Percentiles rank a stretch among this genome's conserved stretches.
Conservation (phyloP, 805 yeast species). For the Wickerhamiella lipophila region DNA sequence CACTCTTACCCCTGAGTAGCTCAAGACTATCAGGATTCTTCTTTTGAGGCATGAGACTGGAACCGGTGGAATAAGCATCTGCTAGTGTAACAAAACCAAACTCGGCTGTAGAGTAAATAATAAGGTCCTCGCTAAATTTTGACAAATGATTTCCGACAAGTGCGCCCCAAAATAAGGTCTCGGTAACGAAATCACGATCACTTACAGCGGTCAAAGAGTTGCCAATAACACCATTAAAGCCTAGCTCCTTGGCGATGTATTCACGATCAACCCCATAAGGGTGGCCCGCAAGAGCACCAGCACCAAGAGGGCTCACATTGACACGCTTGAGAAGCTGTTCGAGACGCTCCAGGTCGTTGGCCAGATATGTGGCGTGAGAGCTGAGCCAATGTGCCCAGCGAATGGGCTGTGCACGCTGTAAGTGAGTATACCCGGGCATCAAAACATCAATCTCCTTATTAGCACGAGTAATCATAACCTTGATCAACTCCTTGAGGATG, state of each 20-base stretch:
- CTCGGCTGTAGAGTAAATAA: slow-evolving; percentile 93
- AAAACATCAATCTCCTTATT: slow-evolving; percentile 74
- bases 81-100: slow-evolving; percentile 88
- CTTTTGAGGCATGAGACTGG: slow-evolving; percentile 98
- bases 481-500: slow-evolving; percentile 47
- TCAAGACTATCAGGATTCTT: slow-evolving; percentile 96
- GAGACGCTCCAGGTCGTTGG: slow-evolving; percentile 79
- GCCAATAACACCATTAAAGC: slow-evolving; percentile 78
- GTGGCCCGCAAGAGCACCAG: slow-evolving; percentile 98
- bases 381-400: slow-evolving; percentile 98
- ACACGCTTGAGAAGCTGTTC: slow-evolving; percentile 68
- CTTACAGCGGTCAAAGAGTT: slow-evolving; percentile 94
- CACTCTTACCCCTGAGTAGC: slow-evolving; percentile 89
- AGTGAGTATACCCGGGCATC: slow-evolving; percentile 98
- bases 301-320: slow-evolving; percentile 84
- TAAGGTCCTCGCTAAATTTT: slow-evolving; percentile 85
- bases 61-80: slow-evolving; percentile 97
- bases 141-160: slow-evolving; percentile 93
- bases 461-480: slow-evolving; percentile 61
- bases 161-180: slow-evolving; percentile 89
- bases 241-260: slow-evolving; percentile 64
- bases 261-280: slow-evolving; percentile 98
- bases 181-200: slow-evolving; percentile 95
- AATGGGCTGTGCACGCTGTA: slow-evolving; percentile 98
- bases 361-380: slow-evolving; percentile 86